These are phyloP conservation scores for Gillenia trifoliata DNA, from an alignment of 306 rosid species.

Conservation along the genomic window DNA sequence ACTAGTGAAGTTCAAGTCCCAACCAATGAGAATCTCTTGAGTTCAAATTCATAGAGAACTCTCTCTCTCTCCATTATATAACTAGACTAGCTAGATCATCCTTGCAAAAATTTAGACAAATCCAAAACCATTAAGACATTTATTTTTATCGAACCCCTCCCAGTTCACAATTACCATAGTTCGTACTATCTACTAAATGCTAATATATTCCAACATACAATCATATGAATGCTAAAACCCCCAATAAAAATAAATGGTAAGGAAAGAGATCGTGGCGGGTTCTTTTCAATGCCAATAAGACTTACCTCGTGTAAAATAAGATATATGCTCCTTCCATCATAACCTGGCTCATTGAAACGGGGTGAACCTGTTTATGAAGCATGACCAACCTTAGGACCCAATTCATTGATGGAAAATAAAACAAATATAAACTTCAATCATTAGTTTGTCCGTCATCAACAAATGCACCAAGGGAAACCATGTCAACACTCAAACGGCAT, in stretches of 20 bases:
- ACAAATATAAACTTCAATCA: neutral
- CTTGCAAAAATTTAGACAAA: too few species aligned
- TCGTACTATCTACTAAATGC: neutral
- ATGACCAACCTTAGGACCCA: conserved; percentile 8
- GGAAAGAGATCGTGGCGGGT: neutral
- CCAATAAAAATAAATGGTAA: neutral
- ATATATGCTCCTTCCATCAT: conserved; percentile 88
- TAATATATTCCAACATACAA: neutral
- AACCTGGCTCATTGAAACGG: conserved; percentile 63
- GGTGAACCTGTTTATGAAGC: conserved; percentile 63
- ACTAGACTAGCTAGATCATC: too few species aligned
- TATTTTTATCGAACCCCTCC: neutral
- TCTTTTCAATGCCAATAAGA: conserved; percentile 6
- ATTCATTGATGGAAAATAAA: conserved; percentile 1
- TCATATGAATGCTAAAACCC: neutral
- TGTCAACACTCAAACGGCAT: neutral
- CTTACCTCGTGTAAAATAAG: conserved; percentile 77
- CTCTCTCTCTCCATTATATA: too few species aligned
- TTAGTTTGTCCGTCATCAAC: neutral
- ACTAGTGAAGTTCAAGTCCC: neutral
- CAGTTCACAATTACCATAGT: neutral
- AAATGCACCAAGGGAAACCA: neutral
- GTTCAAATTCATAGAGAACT: too few species aligned
- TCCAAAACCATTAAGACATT: too few species aligned
- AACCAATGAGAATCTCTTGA: too few species aligned